These are phyloP conservation scores for Plasmodium berghei DNA, from an alignment of 169 alveolate species.

Conservation along the genomic window DNA sequence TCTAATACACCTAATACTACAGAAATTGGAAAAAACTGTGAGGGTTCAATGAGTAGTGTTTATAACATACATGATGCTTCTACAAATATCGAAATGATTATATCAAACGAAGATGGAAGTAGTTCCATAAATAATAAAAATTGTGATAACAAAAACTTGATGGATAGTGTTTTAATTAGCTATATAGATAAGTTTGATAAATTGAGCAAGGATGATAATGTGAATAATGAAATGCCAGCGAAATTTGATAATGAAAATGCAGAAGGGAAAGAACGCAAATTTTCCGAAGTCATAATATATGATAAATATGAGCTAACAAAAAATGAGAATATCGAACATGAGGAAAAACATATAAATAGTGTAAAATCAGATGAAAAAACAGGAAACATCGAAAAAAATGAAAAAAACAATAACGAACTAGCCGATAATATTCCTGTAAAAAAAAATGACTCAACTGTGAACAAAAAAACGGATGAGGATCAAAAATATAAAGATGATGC, in stretches of 20 bases:
- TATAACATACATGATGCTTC: too few species aligned
- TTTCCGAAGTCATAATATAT: not conserved
- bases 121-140: not conserved
- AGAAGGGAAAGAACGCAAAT: not conserved
- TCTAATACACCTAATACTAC: not conserved
- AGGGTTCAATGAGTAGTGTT: too few species aligned
- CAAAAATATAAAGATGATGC: not conserved
- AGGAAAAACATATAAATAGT: not conserved
- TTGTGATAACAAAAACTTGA: not conserved
- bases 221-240: not conserved
- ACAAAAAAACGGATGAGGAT: not conserved
- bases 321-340: not conserved
- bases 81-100: too few species aligned
- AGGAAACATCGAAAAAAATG: conserved; percentile 6
- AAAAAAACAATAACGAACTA: not conserved
- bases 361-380: conserved; percentile 6
- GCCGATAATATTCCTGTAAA: conserved; percentile 11
- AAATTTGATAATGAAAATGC: not conserved
- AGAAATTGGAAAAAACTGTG: not conserved
- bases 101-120: too few species aligned
- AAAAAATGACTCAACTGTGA: not conserved
- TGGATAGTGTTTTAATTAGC: not conserved
- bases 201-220: not conserved
- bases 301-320: not conserved
- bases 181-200: conserved; percentile 17